Evolutionary conservation across 1,284 basidiomycete species (phyloP), one percentile per base, ranked within the genome.

Genomic region (Inonotus obliquus): DNA sequence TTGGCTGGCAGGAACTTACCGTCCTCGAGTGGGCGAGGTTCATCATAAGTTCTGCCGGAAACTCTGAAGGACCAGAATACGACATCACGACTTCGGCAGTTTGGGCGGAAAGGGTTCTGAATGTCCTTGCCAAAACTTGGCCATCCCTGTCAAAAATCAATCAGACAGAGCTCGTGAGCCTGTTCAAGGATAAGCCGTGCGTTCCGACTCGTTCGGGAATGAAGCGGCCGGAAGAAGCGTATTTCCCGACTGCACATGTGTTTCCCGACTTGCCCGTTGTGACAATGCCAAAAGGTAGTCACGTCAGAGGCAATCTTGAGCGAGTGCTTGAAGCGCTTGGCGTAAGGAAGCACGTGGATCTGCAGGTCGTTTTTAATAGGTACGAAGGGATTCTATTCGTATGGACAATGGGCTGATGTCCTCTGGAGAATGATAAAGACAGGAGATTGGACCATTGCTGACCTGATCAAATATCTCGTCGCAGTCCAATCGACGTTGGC

Each of bases 181-280:
- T 87, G 5, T 77, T 98, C n/a, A 77, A 79, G 59, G 76, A 79
- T 0, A 81, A 89, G 58, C 68, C 85, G 0, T 96, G 94, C 68
- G 85, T 99, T n/a, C 94, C 89, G 0, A 96, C 95, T 0, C 86
- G 87, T 2, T 74, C 76, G 17, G 95, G 95, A 6, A 81, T 96
- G 77, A 87, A 85, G 68, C 69, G 74, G 59, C 92, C 96, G 0
- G 75, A 77, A 6, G 85, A 95, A 63, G 81, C 94, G 4, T 99
- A 99, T 75, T 96, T 98, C 72, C 78, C 90, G 23, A 93, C 86
- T 66, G 93, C 91, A 39, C 85, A 92, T 64, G 79, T 98, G 10
- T 98, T 99, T 72, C 82, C 86, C 13, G 96, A 99, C 73, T 78
- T 98, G 23, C 87, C 94, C 0, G 84, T 96, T 29, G 86, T 96